phyloP scores from a whole-genome alignment of 2,329 filamentous ascomycete genomes.

The Blastomyces gilchristii region DNA sequence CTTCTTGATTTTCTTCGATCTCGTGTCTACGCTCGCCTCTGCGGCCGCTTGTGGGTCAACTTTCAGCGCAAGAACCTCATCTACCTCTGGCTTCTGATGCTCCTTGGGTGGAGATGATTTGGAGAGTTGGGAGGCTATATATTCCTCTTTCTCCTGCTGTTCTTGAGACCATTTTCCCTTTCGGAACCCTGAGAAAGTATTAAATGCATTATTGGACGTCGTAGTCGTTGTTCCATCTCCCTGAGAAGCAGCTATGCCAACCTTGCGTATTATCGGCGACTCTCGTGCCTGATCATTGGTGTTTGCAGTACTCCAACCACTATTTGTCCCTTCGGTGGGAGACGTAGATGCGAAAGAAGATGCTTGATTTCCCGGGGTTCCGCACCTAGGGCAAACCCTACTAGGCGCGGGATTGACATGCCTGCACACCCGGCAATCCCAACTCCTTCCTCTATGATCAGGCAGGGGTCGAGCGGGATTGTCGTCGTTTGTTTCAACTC shows the following conservation, averaged over 20 bases:
- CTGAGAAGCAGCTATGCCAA: neutral
- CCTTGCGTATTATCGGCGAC: neutral
- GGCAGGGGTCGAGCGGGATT: neutral
- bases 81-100: neutral
- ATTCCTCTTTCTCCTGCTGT: neutral
- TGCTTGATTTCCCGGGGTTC: neutral
- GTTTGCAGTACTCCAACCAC: neutral
- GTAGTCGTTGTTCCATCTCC: neutral
- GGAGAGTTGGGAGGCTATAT: neutral
- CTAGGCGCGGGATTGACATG: neutral
- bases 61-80: neutral
- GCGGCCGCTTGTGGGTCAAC: neutral
- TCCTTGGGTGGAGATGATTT: neutral
- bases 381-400: neutral
- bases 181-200: slow-evolving; percentile 2
- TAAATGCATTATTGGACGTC: neutral
- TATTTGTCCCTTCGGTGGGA: neutral
- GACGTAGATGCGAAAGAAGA: neutral
- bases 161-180: slow-evolving; percentile 5
- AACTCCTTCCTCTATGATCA: neutral
- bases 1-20: neutral
- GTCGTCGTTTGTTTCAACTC: neutral
- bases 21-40: neutral
- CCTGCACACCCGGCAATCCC: neutral
- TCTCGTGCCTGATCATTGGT: neutral